Base-by-base conservation (phyloP, 2,329 filamentous ascomycete species). In the Paecilomyces formosus region DNA sequence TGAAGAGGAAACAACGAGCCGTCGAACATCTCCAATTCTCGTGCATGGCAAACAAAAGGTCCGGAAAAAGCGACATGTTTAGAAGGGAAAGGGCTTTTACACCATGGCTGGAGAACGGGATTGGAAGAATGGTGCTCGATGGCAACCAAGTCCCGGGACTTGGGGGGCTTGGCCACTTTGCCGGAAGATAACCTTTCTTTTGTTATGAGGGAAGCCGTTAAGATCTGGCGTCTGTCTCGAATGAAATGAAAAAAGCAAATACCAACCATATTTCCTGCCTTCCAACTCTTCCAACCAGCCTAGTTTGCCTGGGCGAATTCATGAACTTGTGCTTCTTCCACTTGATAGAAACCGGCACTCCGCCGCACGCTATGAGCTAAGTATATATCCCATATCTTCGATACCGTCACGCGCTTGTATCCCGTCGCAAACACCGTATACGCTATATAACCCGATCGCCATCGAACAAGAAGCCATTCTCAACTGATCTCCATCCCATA, bases 121-220 rank as follows among this genome's bases (percentile, higher is more conserved):
- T 24, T 52, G 21, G 70, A 72, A 69, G 71, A 73, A 73, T 68
- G 71, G 70, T 66, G 72, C 71, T 73, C 71, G 72, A 71, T 73
- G 70, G 72, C 71, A 73, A 71, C 71, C 68, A 66, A 66, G 65
- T 64, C 71, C 71, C 64, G 68, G 65, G 55, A 65, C 66, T 65
- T 65, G 63, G 64, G 62, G 39, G 39, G n/a, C 39, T 45, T 45
- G 39, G 39, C 63, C 64, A 66, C 65, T 67, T 64, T 59, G 58
- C 55, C 55, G 57, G 59, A 61, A 55, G 57, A 55, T 59, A 55
- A 57, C 56, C 50, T 52, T 24, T 65, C 59, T 62, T 59, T 70
- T 70, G 67, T 68, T 65, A 71, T 68, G 68, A 71, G 66, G 68
- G 70, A 66, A 64, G 70, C 65, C 68, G 67, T 64, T 66, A 60